phyloP scores from a whole-genome alignment of 2,329 filamentous ascomycete genomes.

The Penicillium fuscoglaucum region DNA sequence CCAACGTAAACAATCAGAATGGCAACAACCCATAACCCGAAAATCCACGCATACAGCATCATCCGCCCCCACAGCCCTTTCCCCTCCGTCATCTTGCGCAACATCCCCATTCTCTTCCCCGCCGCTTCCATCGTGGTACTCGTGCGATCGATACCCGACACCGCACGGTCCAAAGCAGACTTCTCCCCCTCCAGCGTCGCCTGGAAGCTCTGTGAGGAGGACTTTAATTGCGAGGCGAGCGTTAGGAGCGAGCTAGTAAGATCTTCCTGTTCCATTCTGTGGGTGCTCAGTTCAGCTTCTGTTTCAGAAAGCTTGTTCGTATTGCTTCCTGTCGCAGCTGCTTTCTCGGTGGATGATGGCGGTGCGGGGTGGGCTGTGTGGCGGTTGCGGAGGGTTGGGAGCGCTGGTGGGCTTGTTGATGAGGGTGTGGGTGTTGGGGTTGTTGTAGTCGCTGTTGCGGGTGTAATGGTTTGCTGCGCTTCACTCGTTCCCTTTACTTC shows the following conservation, averaged over 20 bases:
- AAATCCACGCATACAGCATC: conserved; percentile 81
- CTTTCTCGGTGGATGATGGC: conserved; percentile 14
- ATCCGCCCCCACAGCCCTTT: conserved; percentile 83
- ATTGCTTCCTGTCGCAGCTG: conserved; percentile 15
- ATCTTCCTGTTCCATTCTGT: conserved; percentile 78
- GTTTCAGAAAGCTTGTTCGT: conserved; percentile 45
- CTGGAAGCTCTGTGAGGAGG: conserved; percentile 70
- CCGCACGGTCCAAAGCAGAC: conserved; percentile 68
- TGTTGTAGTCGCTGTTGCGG: conserved; percentile 13
- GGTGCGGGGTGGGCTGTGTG: conserved; percentile 11
- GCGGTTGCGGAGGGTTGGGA: conserved; percentile 31
- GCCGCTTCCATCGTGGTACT: conserved; percentile 74
- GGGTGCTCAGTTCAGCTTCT: conserved; percentile 72
- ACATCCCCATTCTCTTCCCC: conserved; percentile 70
- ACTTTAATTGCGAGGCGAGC: conserved; percentile 76
- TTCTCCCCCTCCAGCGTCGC: conserved; percentile 72
- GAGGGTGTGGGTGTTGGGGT: neutral
- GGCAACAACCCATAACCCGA: conserved; percentile 74
- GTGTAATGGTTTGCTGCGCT: neutral
- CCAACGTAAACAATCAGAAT: conserved; percentile 79
- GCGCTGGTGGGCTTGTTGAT: neutral
- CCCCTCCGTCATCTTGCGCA: conserved; percentile 81
- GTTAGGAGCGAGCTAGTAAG: conserved; percentile 78
- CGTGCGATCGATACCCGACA: conserved; percentile 74
- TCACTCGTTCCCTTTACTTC: neutral